These are phyloP conservation scores for Cystobasidium tubakii DNA, from an alignment of 768 basidiomycete species.

Conservation along the genomic window DNA sequence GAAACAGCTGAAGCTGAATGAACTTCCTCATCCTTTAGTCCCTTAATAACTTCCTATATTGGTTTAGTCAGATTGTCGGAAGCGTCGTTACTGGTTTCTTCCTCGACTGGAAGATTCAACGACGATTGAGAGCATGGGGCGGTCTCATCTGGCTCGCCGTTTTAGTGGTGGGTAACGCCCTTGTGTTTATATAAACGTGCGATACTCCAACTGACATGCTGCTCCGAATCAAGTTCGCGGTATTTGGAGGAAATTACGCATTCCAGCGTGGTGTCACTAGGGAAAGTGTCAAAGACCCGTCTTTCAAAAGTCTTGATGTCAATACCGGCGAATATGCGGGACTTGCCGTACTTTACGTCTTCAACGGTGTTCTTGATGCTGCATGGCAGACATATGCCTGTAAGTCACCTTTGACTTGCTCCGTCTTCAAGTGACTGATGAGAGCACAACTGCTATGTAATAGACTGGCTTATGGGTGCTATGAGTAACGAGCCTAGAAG, in stretches of 20 bases:
- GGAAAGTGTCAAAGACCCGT: neutral
- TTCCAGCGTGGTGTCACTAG: constrained; percentile 8
- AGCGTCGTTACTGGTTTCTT: constrained; percentile 18
- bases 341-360: constrained; percentile 13
- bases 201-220: neutral
- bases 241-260: constrained; percentile 23
- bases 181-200: neutral
- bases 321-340: constrained; percentile 28
- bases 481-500: constrained; percentile 21
- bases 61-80: constrained; percentile 22
- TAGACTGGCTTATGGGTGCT: constrained; percentile 33
- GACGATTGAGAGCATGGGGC: constrained; percentile 2
- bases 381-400: constrained; percentile 34
- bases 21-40: neutral
- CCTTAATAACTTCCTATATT: constrained; percentile 29
- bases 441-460: no score
- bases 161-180: neutral
- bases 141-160: constrained; percentile 8
- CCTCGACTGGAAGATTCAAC: constrained; percentile 20
- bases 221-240: neutral
- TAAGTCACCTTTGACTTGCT: neutral
- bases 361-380: constrained; percentile 30
- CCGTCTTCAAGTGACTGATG: neutral
- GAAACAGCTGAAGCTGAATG: no score
- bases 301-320: neutral